A percentile compares a stretch with the other conserved stretches of the same genome.
phyloP scores from a whole-genome alignment of 179 eudicot species.

The Patellifolia procumbens region DNA sequence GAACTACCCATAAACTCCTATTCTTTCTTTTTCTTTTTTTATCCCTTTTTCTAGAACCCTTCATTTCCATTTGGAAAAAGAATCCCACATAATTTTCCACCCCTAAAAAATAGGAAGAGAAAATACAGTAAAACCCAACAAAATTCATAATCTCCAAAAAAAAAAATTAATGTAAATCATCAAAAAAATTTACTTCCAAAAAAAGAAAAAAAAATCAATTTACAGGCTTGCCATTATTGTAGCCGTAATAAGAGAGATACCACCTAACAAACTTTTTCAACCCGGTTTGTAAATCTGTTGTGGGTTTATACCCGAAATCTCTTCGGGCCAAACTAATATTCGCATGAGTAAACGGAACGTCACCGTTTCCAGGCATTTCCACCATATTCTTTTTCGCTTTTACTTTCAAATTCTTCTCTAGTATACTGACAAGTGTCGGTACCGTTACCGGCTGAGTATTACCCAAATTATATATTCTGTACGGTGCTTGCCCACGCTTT shows the following conservation, averaged over 20 bases:
- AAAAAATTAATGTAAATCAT: slow-evolving; percentile 15
- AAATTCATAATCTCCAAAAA: slow-evolving; percentile 1
- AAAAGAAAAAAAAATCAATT: slow-evolving; percentile 27
- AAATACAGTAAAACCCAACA: slow-evolving; percentile 4
- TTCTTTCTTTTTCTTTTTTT: not conserved
- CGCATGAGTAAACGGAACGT: slow-evolving; percentile 46
- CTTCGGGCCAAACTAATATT: slow-evolving; percentile 35
- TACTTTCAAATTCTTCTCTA: slow-evolving; percentile 40
- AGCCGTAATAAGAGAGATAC: slow-evolving; percentile 45
- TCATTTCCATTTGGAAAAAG: slow-evolving; percentile 3
- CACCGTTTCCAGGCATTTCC: slow-evolving; percentile 50
- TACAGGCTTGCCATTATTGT: slow-evolving; percentile 35
- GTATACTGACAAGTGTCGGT: slow-evolving; percentile 41
- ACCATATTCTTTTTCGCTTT: slow-evolving; percentile 45
- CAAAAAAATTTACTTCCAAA: slow-evolving; percentile 7
- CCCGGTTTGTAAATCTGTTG: slow-evolving; percentile 44
- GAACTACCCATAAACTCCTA: slow-evolving; percentile 3
- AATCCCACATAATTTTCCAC: not conserved
- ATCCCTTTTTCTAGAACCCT: slow-evolving; percentile 3
- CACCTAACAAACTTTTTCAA: slow-evolving; percentile 44
- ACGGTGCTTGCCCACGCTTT: slow-evolving; percentile 41
- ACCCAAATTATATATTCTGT: slow-evolving; percentile 41
- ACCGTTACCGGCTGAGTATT: slow-evolving; percentile 47
- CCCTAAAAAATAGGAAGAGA: not conserved
- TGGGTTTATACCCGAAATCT: slow-evolving; percentile 49